Base-by-base conservation (phyloP, 805 yeast species). In the Kodamaea sagamina region DNA sequence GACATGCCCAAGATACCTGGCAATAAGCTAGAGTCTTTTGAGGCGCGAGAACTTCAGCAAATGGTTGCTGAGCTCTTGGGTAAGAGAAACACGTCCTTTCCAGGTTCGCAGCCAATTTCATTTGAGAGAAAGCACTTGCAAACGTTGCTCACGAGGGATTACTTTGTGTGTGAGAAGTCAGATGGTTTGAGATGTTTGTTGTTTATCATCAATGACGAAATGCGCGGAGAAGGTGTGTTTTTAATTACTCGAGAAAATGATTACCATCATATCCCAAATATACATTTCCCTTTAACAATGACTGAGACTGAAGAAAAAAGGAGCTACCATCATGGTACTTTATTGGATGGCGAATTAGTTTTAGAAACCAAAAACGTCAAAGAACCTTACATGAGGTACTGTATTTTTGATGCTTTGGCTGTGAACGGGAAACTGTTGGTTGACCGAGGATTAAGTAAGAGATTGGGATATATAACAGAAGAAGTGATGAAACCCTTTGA, bases 101-200 rank as follows among this genome's bases (percentile, higher is more conserved):
- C 96, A 2, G 97, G 99, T 0, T 83, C 97, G 1, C 99, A 95
- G 64, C 99, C 99, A 0, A 87, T 92, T 2, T 87, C 96, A 18
- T 90, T 93, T 59, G 82, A 86, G 32, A 73, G 88, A 43, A 68
- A 74, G 25, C 97, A 92, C 64, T 70, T 93, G 17, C 61, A 61
- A 61, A 78, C 81, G 25, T 67, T 93, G 37, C 59, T 75, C 58
- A 65, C 74, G 3, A 81, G 82, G 46, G 98, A 95, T 56, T 93
- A 90, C 59, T 83, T 82, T 52, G 99, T 93, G 0, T 95, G 99
- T 67, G 99, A 93, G 57, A 93, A 93, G 61, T 80, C 93, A 0
- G 99, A 93, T 64, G 99, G 99, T 0, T 68, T 92, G 38, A 72
- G 99, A 41, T 89, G 95, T 46, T 68, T 93, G 42, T 71, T 93